Base-by-base conservation (phyloP, 176 grass and related monocot species). In the Themeda triandra region DNA sequence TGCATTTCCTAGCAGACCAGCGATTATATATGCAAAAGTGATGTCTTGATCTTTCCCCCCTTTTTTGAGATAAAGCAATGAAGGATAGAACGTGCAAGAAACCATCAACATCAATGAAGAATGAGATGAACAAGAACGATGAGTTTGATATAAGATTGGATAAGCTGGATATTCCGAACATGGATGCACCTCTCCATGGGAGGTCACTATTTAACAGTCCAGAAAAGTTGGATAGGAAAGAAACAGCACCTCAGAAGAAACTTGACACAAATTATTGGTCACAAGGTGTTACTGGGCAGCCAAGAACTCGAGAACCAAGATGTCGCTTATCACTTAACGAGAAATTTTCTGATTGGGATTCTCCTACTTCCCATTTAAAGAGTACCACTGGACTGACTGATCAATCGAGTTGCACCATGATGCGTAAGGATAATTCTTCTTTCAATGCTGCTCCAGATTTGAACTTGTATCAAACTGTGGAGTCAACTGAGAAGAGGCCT, bases 251-350 rank as follows among this genome's bases (percentile, higher is more conserved):
- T 45, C 45, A 67, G 66, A 67, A 73, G 66, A 82, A 86, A 60
- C 67, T 73, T 82, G 84, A 78, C 78, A 62, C 83, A 78, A 58
- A 13, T 66, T 86, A 78, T 67, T 90, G 79, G 78, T 68, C 66
- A 73, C 66, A 86, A 25, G 83, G 77, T 68, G 66, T 51, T 74
- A 45, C n/a, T 33, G 74, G 37, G 28, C 44, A 79, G 21, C 58
- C 71, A 76, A 86, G 74, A 78, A 82, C 78, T 82, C 66, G 12
- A 67, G 88, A 86, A 83, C 79, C 84, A 17, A 83, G 84, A 35
- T 86, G 88, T 3, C 79, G 88, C 45, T 35, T 86, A 79, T 90
- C 84, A 79, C 84, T 90, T 71, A 8, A 56, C 3, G 88, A 90
- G 31, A 90, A 90, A 72, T 82, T 90, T 82, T 25, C 88, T 17